Percentiles rank a stretch among this genome's conserved stretches.
phyloP scores from a whole-genome alignment of 2,329 filamentous ascomycete genomes.

The Balansia obtecta region DNA sequence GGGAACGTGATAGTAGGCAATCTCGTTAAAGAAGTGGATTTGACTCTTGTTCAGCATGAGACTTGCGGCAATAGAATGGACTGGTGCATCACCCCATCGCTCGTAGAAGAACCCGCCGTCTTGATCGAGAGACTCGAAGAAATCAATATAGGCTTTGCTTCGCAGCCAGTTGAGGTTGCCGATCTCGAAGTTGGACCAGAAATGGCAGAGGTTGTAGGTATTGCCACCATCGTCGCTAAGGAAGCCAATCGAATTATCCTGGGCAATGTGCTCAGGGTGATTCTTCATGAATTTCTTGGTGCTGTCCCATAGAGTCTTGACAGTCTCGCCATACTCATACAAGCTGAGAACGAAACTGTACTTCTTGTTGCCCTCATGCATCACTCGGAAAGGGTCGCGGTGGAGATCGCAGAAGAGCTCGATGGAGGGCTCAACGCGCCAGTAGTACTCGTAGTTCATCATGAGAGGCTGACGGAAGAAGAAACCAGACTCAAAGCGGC shows the following conservation, averaged over 20 bases:
- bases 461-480: constrained; percentile 94
- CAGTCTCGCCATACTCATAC: constrained; percentile 94
- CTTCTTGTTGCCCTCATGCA: constrained; percentile 94
- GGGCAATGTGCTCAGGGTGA: constrained; percentile 75
- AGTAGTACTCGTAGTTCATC: constrained; percentile 98
- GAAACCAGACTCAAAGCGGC: constrained; percentile 96
- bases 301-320: constrained; percentile 90
- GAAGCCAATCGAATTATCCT: constrained; percentile 81
- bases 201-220: constrained; percentile 94
- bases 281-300: constrained; percentile 87
- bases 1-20: constrained; percentile 94
- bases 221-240: constrained; percentile 84
- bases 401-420: constrained; percentile 93
- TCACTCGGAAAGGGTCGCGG: constrained; percentile 93
- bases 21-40: constrained; percentile 98
- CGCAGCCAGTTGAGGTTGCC: constrained; percentile 90
- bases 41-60: constrained; percentile 85
- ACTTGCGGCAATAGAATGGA: constrained; percentile 91
- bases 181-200: constrained; percentile 99
- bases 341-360: constrained; percentile 94
- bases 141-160: constrained; percentile 79
- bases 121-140: constrained; percentile 74
- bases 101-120: constrained; percentile 99
- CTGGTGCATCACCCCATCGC: constrained; percentile 92
- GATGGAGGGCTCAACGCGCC: constrained; percentile 95